phyloP scores from a whole-genome alignment of 495 filamentous ascomycete genomes.

The Lasiosphaeria ovina region DNA sequence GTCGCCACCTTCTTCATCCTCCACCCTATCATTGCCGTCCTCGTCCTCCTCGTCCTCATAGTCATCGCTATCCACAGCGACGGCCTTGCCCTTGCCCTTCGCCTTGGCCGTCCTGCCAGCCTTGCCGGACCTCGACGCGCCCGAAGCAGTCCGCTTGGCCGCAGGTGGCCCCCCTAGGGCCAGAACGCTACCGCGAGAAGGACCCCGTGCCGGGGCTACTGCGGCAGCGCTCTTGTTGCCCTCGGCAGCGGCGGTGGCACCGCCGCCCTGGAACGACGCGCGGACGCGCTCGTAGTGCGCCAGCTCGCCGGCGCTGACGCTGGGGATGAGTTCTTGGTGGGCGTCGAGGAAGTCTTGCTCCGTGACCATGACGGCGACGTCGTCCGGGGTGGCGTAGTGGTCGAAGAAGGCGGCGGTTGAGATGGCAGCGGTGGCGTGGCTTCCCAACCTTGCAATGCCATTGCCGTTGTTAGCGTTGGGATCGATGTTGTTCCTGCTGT shows the following conservation, averaged over 20 bases:
- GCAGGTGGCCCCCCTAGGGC: conserved; percentile 5
- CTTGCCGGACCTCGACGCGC: conserved; percentile 27
- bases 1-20: neutral
- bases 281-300: conserved; percentile 87
- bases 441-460: neutral
- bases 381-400: conserved; percentile 76
- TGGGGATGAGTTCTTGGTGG: conserved; percentile 80
- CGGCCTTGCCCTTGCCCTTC: conserved; percentile 7
- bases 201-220: conserved; percentile 38
- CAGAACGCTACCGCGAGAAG: conserved; percentile 1
- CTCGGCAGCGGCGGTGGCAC: conserved; percentile 80
- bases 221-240: conserved; percentile 35
- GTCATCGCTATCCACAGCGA: neutral
- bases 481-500: neutral
- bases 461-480: conserved; percentile 1
- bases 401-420: conserved; percentile 94
- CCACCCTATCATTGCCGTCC: neutral
- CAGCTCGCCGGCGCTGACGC: conserved; percentile 88
- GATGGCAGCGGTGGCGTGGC: conserved; percentile 35
- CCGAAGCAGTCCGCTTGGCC: conserved; percentile 18
- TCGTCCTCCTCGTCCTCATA: conserved; percentile 2
- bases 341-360: conserved; percentile 84
- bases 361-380: conserved; percentile 80
- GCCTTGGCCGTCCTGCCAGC: conserved; percentile 33
- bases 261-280: conserved; percentile 67